Base-by-base conservation (phyloP, 2,329 filamentous ascomycete species). In the Penicillium sp. region DNA sequence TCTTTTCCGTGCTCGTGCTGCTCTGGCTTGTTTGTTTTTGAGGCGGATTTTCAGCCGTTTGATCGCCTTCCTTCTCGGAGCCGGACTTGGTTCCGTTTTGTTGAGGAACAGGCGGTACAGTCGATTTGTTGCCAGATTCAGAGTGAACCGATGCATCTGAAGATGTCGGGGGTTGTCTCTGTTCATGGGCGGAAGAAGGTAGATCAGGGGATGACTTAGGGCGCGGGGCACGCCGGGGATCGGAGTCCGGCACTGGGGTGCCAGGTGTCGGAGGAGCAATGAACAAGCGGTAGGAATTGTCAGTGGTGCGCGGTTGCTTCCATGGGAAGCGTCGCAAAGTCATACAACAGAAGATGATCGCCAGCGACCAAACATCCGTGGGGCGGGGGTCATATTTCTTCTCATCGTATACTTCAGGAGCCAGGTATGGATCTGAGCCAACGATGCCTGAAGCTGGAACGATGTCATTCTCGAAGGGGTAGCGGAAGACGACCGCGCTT, bases 331-430 rank as follows among this genome's bases (percentile, higher is more conserved):
- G 83, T 23, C 95, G 85, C 43, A 99, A 81, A 5, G 92, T 95
- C 95, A 99, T 99, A 80, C 95, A 99, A 77, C 95, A 98, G 77
- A 93, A 99, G 54, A 99, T 98, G 67, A 99, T 99, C 19, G 93
- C 95, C 58, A 99, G 81, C 11, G 95, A 99, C 95, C 95, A 99
- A 58, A 99, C 92, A 77, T 99, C 95, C 1, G 93, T 91, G 7
- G 92, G 91, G 61, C 93, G 90, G 1, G 95, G 92, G 69, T 99
- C 93, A 73, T 99, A 99, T 71, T 92, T 93, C 63, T 89, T 87
- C 61, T 93, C 86, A 63, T 97, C 93, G 69, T 98, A 98, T 1
- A 99, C 95, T 75, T 99, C 95, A 0, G 95, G 95, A 0, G 95
- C 95, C 44, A 99, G 84, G 72, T 99, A 99, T 3, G 95, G 95